These are phyloP conservation scores for Cyberlindnera nakhonratchasimensis DNA, from an alignment of 805 yeast genomes.

Conservation along the genomic window DNA sequence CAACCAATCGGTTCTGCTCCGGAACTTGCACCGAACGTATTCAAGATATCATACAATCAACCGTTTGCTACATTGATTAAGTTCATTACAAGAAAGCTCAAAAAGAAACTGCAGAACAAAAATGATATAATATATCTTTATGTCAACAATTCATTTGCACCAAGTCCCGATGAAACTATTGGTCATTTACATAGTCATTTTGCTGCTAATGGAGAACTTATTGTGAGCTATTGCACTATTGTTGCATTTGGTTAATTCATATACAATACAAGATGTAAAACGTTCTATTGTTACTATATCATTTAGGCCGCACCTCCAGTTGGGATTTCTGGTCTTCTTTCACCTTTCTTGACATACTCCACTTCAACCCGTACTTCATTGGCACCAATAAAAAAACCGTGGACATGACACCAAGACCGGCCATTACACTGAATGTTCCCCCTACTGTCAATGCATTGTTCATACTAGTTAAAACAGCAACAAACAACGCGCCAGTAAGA, in stretches of 20 bases:
- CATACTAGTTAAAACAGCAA: constrained; percentile 68
- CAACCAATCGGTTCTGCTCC: constrained; percentile 60
- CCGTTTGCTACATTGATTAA: constrained; percentile 43
- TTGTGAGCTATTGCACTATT: constrained; percentile 42
- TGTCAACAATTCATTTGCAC: constrained; percentile 43
- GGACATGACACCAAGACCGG: constrained; percentile 39
- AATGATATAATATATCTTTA: constrained; percentile 36
- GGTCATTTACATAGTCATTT: constrained; percentile 37
- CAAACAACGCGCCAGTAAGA: constrained; percentile 60
- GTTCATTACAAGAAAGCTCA: constrained; percentile 42
- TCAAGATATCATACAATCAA: constrained; percentile 45
- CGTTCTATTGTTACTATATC: not conserved
- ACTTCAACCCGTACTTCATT: constrained; percentile 31
- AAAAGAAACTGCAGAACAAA: constrained; percentile 20
- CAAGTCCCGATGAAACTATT: constrained; percentile 42
- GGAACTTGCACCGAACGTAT: constrained; percentile 45
- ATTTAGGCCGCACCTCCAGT: too few relatives aligned
- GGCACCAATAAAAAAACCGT: constrained; percentile 28
- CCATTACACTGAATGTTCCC: constrained; percentile 74
- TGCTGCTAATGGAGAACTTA: constrained; percentile 37
- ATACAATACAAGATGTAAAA: not conserved
- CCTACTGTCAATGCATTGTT: constrained; percentile 55
- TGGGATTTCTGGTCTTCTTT: constrained; percentile 8
- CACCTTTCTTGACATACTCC: constrained; percentile 26
- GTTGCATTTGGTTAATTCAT: constrained; percentile 42